phyloP scores from a whole-genome alignment of 1,139 yeast genomes.

The Kluyveromyces sp. region DNA sequence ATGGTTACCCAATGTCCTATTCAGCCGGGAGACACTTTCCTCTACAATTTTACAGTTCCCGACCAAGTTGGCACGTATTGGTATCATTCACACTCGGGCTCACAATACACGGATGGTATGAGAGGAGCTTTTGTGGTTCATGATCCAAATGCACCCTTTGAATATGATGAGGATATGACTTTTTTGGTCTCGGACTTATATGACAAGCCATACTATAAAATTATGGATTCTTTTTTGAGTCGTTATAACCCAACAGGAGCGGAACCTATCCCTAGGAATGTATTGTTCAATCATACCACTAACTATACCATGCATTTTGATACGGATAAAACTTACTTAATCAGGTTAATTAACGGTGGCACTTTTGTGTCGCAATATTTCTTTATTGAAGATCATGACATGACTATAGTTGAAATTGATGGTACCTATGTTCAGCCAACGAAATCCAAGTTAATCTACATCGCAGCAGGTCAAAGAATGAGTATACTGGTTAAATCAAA shows the following conservation, averaged over 20 bases:
- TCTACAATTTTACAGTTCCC: conserved; percentile 56
- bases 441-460: conserved; percentile 48
- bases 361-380: conserved; percentile 66
- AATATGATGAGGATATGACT: conserved; percentile 54
- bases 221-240: conserved; percentile 43
- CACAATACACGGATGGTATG: conserved; percentile 73
- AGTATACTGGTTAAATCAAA: conserved; percentile 55
- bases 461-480: conserved; percentile 68
- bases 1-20: conserved; percentile 74
- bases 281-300: conserved; percentile 56
- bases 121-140: conserved; percentile 67
- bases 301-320: conserved; percentile 51
- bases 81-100: conserved; percentile 77
- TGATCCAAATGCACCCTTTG: conserved; percentile 44
- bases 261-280: conserved; percentile 67
- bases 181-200: conserved; percentile 58
- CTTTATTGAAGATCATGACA: conserved; percentile 58
- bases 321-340: conserved; percentile 53
- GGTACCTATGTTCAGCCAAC: conserved; percentile 58
- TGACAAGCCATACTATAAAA: conserved; percentile 41
- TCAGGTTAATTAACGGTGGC: conserved; percentile 60
- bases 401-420: conserved; percentile 65
- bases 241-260: conserved; percentile 77
- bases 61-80: conserved; percentile 69
- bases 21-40: conserved; percentile 53